Conservation (phyloP, 2,329 filamentous ascomycete genomes). For the Botrytis medusae region DNA sequence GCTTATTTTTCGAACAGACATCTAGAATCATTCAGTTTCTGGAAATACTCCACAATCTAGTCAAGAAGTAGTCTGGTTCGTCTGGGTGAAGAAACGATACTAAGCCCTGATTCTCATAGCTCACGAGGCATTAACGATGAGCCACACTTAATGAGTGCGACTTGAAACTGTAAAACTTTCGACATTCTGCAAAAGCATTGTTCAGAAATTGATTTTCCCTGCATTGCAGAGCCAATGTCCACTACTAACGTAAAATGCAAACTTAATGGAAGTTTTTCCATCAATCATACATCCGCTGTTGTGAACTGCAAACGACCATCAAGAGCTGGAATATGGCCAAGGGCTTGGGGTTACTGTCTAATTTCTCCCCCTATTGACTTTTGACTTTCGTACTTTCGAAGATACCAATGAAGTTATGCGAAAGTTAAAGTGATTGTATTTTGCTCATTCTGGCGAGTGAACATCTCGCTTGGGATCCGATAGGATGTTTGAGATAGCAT, state of each 20-base stretch:
- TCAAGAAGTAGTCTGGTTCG: background rate
- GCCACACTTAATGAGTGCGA: background rate
- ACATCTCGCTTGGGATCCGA: background rate
- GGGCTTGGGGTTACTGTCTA: background rate
- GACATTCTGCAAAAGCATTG: background rate
- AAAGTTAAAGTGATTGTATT: background rate
- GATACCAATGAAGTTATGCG: background rate
- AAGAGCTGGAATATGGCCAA: background rate
- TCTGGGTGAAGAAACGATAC: too few species aligned
- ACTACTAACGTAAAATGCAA: background rate
- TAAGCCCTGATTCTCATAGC: background rate
- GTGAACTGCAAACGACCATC: background rate
- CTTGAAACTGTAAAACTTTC: background rate
- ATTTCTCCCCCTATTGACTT: background rate
- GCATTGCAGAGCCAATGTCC: background rate
- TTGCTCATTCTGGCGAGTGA: accelerated
- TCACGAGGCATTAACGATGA: background rate
- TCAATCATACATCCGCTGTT: background rate
- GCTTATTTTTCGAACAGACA: background rate
- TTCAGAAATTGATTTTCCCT: background rate
- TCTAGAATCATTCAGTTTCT: background rate
- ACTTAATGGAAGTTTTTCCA: background rate
- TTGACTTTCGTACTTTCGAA: background rate
- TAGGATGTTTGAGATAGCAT: background rate
- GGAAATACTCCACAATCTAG: too few species aligned